Evolutionary conservation across 2,329 filamentous ascomycete genomes (phyloP), one percentile per base, ranked within the genome.

Genomic region (Aspergillus japonicus): DNA sequence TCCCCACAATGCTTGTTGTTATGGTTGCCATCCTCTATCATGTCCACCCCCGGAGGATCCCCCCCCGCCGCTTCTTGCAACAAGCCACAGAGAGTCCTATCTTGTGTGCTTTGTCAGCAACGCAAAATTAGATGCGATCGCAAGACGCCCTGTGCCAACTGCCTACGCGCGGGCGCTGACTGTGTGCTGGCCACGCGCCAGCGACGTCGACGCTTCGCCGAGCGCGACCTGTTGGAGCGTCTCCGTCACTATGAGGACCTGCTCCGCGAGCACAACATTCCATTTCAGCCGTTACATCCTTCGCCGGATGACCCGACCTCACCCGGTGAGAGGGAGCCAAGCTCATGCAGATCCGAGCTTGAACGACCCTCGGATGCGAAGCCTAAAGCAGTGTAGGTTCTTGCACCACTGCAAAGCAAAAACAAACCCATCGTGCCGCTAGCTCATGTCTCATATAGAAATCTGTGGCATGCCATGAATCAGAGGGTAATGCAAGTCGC

Each of bases 121-220:
- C 85, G 89, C 62, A 92, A 92, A 73, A 83, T 92, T 47, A 87
- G 87, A 61, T 92, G 89, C 74, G 87, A 91, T 73, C 89, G 88
- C 74, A 85, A 83, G 66, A 87, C 87, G 73, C 89, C 89, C 16
- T 92, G 89, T 70, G 80, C 83, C 67, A 88, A 89, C 74, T 91
- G 89, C 69, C 78, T 86, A 70, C 88, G 84, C 73, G 82, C 84
- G 55, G 77, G 81, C 23, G 82, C 82, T 33, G 83, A 89, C 65
- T 92, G 63, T 23, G 67, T 82, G 4, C 77, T 73, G 75, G 84
- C 64, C 77, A 85, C 64, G 1, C 65, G 66, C 74, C 85, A 70
- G 78, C 87, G 71, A 79, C 86, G 68, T 75, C 87, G 69, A 73
- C 85, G 86, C 56, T 86, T 90, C 50, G 85, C 88, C 23, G 89